Conservation (phyloP, 1,284 basidiomycete species). For the Heliocybe sulcata region DNA sequence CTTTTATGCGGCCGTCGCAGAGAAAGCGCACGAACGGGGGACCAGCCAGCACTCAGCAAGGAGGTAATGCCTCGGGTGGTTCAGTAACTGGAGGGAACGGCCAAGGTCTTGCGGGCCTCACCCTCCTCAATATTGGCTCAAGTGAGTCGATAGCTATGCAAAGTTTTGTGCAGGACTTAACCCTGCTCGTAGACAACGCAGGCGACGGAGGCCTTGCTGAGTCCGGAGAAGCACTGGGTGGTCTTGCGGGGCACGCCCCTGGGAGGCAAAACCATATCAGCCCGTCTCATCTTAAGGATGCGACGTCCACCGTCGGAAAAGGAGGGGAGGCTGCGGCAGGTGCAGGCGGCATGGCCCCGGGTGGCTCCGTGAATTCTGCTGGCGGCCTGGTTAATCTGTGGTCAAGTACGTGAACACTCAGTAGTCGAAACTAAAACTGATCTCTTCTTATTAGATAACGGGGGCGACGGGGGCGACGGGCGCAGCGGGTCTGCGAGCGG, state of each 20-base stretch:
- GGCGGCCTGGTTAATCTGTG: conserved; percentile 6
- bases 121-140: neutral
- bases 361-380: conserved; percentile 6
- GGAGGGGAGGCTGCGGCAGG: conserved; percentile 5
- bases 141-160: neutral
- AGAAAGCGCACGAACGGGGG: neutral
- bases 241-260: neutral
- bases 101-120: neutral
- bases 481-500: conserved; percentile 13
- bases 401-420: conserved; percentile 5
- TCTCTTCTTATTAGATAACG: conserved; percentile 3
- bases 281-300: too few relatives aligned
- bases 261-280: conserved; percentile 4
- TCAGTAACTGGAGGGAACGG: conserved; percentile 6
- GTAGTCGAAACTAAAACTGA: neutral
- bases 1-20: neutral
- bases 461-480: conserved; percentile 21
- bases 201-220: conserved; percentile 12
- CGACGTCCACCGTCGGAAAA: neutral
- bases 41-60: neutral
- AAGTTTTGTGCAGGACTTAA: neutral
- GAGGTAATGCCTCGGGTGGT: conserved; percentile 11
- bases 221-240: conserved; percentile 9
- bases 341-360: conserved; percentile 8
- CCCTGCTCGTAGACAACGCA: conserved; percentile 1